phyloP scores from a whole-genome alignment of 306 rosid genomes.

The Pyrus pyrifolia region DNA sequence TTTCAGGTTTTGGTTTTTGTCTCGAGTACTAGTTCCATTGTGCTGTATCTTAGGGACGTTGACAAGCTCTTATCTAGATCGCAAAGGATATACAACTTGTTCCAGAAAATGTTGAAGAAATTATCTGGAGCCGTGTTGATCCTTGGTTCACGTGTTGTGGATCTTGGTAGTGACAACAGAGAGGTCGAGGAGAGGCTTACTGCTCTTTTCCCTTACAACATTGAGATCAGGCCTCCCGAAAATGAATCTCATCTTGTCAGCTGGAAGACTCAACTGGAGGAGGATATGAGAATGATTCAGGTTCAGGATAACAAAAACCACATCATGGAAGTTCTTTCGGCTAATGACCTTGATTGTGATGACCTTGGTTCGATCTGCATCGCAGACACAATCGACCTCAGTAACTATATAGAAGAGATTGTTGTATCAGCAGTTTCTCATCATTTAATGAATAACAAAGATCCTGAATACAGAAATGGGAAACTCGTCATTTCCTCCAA shows the following conservation, averaged over 20 bases:
- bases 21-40: constrained; percentile 69
- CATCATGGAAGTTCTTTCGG: constrained; percentile 84
- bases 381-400: constrained; percentile 69
- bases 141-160: constrained; percentile 71
- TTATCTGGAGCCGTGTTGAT: constrained; percentile 73
- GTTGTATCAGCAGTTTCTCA: constrained; percentile 86
- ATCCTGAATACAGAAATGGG: constrained; percentile 88
- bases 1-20: constrained; percentile 65
- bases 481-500: constrained; percentile 67
- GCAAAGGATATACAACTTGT: constrained; percentile 58
- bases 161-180: constrained; percentile 41
- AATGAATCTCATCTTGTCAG: constrained; percentile 74
- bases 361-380: constrained; percentile 75
- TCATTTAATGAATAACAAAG: constrained; percentile 84
- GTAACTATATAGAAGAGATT: constrained; percentile 88
- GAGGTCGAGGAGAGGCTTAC: constrained; percentile 62
- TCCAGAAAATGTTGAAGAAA: constrained; percentile 76
- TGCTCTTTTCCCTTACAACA: constrained; percentile 70
- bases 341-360: constrained; percentile 87
- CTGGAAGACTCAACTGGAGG: constrained; percentile 88
- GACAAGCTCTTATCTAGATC: constrained; percentile 61
- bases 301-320: constrained; percentile 89
- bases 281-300: constrained; percentile 86
- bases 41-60: constrained; percentile 74
- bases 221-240: constrained; percentile 77